Evolutionary conservation across 2,329 filamentous ascomycete genomes (phyloP), one percentile per base, ranked within the genome.

Genomic region (Chalara sp.): DNA sequence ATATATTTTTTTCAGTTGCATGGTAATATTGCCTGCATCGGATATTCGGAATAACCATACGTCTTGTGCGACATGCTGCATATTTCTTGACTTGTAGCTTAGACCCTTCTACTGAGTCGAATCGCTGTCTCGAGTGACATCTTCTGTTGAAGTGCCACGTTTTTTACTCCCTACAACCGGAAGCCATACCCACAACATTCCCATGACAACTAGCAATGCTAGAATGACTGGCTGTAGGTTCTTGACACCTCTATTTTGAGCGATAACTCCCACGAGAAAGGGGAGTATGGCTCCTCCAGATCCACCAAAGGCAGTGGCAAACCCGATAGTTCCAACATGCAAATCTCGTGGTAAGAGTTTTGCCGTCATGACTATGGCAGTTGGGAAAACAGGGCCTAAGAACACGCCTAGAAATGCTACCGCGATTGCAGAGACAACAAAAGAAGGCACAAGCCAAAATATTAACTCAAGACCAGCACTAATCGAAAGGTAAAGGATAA

Each of bases 361-460:
- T 0, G 86, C 89, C 5, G 83, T 80, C 1, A 81, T 81, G 0
- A 91, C 81, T 7, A 93, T 77, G 0, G 80, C 86, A 1, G 83
- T 85, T 0, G 88, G 87, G 63, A 91, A 93, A 21, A 93, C 67
- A 0, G 89, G 88, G 0, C 88, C 89, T 0, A 92, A 74, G 61
- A 91, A 89, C 72, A 92, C 88, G 0, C 89, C 89, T 52, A 89
- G 76, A 0, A 91, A 68, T 0, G 80, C 74, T 28, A 90, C 84
- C 30, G 86, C 83, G 11, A 90, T 73, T 6, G 86, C 81, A 0
- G 85, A 87, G 31, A 86, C 83, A 53, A 86, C 76, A 63, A 92
- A 89, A 50, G 80, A 79, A 0, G 87, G 87, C 0, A 93, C 83
- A 4, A 91, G 80, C 88, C 88, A 93, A 70, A 91, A 89, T 52